A percentile compares a stretch with the other conserved stretches of the same genome.
Evolutionary conservation across 768 basidiomycete genomes (phyloP).

Genomic region (Auricularia sp.): DNA sequence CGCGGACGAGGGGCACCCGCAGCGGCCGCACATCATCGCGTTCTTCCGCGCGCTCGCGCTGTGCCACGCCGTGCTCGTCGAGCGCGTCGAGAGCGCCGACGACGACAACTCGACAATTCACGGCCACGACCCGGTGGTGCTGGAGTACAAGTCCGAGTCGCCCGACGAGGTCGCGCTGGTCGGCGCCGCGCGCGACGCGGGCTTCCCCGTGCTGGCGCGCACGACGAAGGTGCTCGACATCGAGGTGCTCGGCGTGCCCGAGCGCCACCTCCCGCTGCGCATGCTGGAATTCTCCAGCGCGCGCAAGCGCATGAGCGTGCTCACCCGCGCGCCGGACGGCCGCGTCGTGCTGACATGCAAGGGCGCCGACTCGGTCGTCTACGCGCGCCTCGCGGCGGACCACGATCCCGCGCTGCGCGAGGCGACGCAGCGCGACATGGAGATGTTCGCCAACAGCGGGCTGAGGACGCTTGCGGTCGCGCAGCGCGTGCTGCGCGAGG

Average conservation of each 20-base stretch:
- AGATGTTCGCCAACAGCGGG: constrained; percentile 86
- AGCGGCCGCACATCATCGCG: constrained; percentile 57
- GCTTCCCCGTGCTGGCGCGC: constrained; percentile 80
- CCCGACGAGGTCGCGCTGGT: constrained; percentile 95
- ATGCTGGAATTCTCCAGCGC: constrained; percentile 90
- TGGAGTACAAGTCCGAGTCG: constrained; percentile 93
- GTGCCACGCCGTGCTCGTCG: constrained; percentile 76
- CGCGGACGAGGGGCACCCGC: constrained; percentile 44
- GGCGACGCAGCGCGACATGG: constrained; percentile 79
- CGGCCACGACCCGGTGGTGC: constrained; percentile 31
- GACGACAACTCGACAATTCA: constrained; percentile 5
- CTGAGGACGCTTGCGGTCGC: constrained; percentile 86
- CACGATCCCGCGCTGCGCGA: constrained; percentile 68
- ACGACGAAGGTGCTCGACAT: constrained; percentile 72
- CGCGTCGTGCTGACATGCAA: constrained; percentile 81
- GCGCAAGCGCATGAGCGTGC: constrained; percentile 90
- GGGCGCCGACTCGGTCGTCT: constrained; percentile 93
- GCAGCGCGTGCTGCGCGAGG: constrained; percentile 65
- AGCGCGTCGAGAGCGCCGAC: constrained; percentile 10
- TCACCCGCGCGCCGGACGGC: constrained; percentile 79
- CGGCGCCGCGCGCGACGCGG: constrained; percentile 81
- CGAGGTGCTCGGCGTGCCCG: constrained; percentile 81
- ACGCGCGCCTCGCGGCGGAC: constrained; percentile 66
- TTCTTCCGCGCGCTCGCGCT: constrained; percentile 92
- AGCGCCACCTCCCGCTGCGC: constrained; percentile 70